Base-by-base conservation (phyloP, 2,329 filamentous ascomycete species). In the Stagonosporopsis chrysanthemi region DNA sequence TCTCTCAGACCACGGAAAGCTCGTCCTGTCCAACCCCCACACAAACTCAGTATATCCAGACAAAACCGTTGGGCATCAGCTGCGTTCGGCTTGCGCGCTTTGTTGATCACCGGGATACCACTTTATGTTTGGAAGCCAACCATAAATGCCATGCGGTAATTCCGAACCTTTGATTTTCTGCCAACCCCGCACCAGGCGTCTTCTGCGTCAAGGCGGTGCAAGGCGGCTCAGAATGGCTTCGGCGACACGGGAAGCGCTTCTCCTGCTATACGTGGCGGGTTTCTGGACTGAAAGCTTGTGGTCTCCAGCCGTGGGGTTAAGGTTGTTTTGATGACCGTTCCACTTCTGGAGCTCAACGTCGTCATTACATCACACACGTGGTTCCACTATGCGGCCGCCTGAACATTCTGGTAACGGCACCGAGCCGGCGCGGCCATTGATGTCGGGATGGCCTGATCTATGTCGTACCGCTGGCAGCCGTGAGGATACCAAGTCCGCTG, bases 381-480 rank as follows among this genome's bases (percentile, higher is more conserved):
- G 42, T 15, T 26, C 28, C 31, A 42, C 15, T 39, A 43, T 42
- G 31, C 47, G 28, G 22, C 41, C 40, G 36, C 53, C 44, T 56
- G 41, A 40, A 29, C 53, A n/a, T 31, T 45, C 40, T 4, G 46
- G 46, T 40, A 26, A 24, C n/a, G 8, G 38, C 44, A 19, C 40
- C 26, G 24, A 49, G 33, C 43, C 38, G 42, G 49, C 24, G 47
- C 38, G 24, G 31, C 35, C 26, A 22, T 44, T 39, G 35, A 33
- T 44, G 51, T 54, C 31, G 46, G 5, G 41, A n/a, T 46, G 39
- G 15, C 11, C 36, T n/a, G 24, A 24, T 12, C 43, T 48, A 31
- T 39, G 50, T 59, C 64, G 67, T 67, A 67, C 65, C 63, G 53
- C 56, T 43, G 31, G 44, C 44, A 56, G 64, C 58, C 67, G 66